Base-by-base conservation (phyloP, 2,329 filamentous ascomycete genomes). In the Orbilia blumenaviensis region DNA sequence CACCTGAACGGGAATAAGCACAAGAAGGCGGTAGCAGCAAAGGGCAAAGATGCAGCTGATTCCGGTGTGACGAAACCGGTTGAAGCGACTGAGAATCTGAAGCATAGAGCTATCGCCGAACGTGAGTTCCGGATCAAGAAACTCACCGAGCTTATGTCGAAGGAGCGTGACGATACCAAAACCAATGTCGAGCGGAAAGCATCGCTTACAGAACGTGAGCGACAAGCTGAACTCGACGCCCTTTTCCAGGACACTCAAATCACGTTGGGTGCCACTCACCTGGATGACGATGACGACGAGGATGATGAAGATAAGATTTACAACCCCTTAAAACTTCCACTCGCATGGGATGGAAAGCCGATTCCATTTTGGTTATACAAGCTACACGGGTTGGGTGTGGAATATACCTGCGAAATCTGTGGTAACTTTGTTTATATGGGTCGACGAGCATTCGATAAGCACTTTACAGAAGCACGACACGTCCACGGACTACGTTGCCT, bases 341-440 rank as follows among this genome's bases (percentile, higher is more conserved):
- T 99, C 6, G 94, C 93, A 1, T 99, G 96, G 96, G 95, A 99
- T 79, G 95, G 96, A 80, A 99, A 99, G 82, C 95, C 96, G 0
- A 99, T 99, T 80, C 95, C 96, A 0, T 99, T 95, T 85, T 99
- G 95, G 95, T 87, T 99, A 14, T 99, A 98, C 86, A 95, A 97
- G 80, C 87, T 99, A 14, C 95, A 99, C 81, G 95, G 95, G 0
- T 85, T 99, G 25, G 95, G 95, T 7, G 93, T 97, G 10, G 95
- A 99, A 80, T 97, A 97, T 79, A 87, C 91, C 0, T 99, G 95
- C 85, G 94, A 99, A 82, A 92, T 99, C 68, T 99, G 95, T 81
- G 95, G 95, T 67, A 98, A 98, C 83, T 97, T 93, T 81, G 93
- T 97, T n/a, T 98, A 98, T 85, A 97, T 97, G 91, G 95, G 95